phyloP scores from a whole-genome alignment of 495 filamentous ascomycete species.

The Trichoderma gamsii region DNA sequence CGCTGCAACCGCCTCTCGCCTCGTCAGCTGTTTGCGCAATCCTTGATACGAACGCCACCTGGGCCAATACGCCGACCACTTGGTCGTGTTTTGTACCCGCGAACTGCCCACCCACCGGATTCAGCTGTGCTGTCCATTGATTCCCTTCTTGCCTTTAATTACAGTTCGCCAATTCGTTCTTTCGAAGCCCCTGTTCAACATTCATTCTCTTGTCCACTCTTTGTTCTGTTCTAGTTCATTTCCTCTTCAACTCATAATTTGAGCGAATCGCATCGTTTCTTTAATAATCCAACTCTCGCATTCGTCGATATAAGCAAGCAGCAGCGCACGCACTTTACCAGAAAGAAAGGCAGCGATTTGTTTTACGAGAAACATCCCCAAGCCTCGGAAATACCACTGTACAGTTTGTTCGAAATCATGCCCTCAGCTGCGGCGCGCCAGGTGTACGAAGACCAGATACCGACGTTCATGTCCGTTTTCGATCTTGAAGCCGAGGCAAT shows the following conservation, averaged over 20 bases:
- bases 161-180: slow-evolving; percentile 3
- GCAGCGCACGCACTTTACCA: background rate
- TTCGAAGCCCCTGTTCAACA: background rate
- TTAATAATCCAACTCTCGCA: background rate
- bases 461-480: slow-evolving; percentile 68
- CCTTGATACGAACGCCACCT: background rate
- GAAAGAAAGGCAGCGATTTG: background rate
- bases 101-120: slow-evolving; percentile 8
- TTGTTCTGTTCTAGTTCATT: background rate
- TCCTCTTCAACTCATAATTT: background rate
- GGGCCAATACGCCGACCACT: slow-evolving; percentile 1
- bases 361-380: background rate
- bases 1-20: background rate
- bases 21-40: slow-evolving; percentile 1
- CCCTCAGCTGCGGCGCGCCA: slow-evolving; percentile 47
- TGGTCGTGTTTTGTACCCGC: slow-evolving; percentile 1
- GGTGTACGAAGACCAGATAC: slow-evolving; percentile 59
- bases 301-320: background rate
- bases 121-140: slow-evolving; percentile 14
- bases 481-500: slow-evolving; percentile 43
- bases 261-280: background rate
- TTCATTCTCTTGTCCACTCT: background rate
- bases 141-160: background rate
- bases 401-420: slow-evolving; percentile 34
- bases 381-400: background rate